Percentiles rank a stretch among this genome's conserved stretches.
Conservation (phyloP, 2,329 filamentous ascomycete genomes). For the Hypoxylon sp. region DNA sequence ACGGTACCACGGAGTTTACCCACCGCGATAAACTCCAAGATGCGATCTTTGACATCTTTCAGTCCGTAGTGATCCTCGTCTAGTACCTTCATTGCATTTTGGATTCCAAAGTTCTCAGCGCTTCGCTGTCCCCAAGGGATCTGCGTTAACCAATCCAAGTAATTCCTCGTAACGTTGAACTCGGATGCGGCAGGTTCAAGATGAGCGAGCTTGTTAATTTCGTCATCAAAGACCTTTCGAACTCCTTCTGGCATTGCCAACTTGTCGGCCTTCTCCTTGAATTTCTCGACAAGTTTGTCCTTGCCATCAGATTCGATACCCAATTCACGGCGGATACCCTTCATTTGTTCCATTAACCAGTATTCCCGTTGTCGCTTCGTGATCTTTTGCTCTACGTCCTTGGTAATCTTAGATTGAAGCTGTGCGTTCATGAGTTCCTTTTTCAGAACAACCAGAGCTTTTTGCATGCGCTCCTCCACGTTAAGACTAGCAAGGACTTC, state of each 20-base stretch:
- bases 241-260: slow-evolving; percentile 97
- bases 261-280: slow-evolving; percentile 94
- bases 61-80: slow-evolving; percentile 97
- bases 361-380: slow-evolving; percentile 98
- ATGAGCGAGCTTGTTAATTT: slow-evolving; percentile 96
- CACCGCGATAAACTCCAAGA: slow-evolving; percentile 97
- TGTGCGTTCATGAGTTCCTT: slow-evolving; percentile 99
- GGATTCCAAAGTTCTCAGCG: slow-evolving; percentile 95
- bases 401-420: slow-evolving; percentile 95
- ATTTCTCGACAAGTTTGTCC: slow-evolving; percentile 97
- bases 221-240: slow-evolving; percentile 97
- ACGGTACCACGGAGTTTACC: slow-evolving; percentile 97
- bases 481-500: slow-evolving; percentile 91
- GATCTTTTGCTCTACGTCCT: slow-evolving; percentile 97
- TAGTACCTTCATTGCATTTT: slow-evolving; percentile 89
- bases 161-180: slow-evolving; percentile 98
- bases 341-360: slow-evolving; percentile 99
- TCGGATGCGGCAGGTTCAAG: slow-evolving; percentile 96
- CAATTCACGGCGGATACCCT: slow-evolving; percentile 94
- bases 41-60: slow-evolving; percentile 98
- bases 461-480: slow-evolving; percentile 92
- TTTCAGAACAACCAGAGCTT: slow-evolving; percentile 92
- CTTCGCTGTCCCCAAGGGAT: slow-evolving; percentile 97
- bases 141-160: slow-evolving; percentile 98
- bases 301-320: slow-evolving; percentile 98